Conservation (phyloP, 805 yeast species). For the Wickerhamomyces tratensis region DNA sequence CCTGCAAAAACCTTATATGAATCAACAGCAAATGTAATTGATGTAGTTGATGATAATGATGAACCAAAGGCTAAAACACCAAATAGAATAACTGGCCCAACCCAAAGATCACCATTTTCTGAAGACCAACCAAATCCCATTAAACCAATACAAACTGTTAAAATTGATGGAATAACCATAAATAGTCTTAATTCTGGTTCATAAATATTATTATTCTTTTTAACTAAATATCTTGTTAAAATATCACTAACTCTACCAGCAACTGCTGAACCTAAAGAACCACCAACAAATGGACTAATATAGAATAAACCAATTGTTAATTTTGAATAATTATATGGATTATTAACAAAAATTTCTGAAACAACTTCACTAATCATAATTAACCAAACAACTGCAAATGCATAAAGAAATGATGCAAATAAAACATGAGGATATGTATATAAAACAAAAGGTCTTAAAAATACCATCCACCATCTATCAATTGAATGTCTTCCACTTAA, state of each 20-base stretch:
- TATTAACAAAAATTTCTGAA: slow-evolving; percentile 34
- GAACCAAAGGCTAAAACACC: slow-evolving; percentile 52
- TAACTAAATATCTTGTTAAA: slow-evolving; percentile 33
- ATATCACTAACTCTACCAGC: slow-evolving; percentile 44
- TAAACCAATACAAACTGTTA: slow-evolving; percentile 36
- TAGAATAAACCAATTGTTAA: slow-evolving; percentile 44
- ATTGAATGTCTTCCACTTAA: slow-evolving; percentile 38
- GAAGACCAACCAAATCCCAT: slow-evolving; percentile 61
- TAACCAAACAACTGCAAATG: slow-evolving; percentile 55
- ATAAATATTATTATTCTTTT: slow-evolving; percentile 41
- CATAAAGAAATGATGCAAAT: slow-evolving; percentile 41
- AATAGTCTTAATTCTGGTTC: slow-evolving; percentile 55
- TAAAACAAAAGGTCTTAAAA: slow-evolving; percentile 43
- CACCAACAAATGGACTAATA: slow-evolving; percentile 47
- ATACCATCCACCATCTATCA: slow-evolving; percentile 47
- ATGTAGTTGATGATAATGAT: slow-evolving; percentile 50
- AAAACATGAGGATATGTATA: slow-evolving; percentile 40
- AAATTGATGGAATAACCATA: slow-evolving; percentile 40
- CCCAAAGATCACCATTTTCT: slow-evolving; percentile 35
- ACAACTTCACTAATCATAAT: slow-evolving; percentile 51
- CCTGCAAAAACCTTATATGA: slow-evolving; percentile 47
- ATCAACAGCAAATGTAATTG: slow-evolving; percentile 51
- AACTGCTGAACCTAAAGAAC: slow-evolving; percentile 42
- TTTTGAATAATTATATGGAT: slow-evolving; percentile 31
- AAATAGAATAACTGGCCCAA: slow-evolving; percentile 47